Conservation (phyloP, 306 rosid genomes). For the Quercus glauca region DNA sequence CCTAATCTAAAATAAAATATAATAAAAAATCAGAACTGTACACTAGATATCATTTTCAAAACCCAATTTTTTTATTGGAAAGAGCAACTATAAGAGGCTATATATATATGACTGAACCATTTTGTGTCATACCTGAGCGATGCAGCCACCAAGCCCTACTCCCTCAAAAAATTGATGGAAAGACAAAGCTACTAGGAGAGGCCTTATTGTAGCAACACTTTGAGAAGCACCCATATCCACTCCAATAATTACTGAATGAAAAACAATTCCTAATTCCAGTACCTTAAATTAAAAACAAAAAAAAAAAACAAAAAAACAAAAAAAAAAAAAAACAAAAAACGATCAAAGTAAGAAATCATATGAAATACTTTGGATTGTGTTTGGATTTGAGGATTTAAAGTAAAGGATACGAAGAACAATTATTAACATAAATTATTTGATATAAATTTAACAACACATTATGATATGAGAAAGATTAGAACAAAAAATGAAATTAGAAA, state of each 20-base stretch:
- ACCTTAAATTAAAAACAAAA: conserved; percentile 24
- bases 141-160: conserved; percentile 64
- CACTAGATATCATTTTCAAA: too few relatives aligned
- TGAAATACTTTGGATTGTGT: too few relatives aligned
- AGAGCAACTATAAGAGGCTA: too few relatives aligned
- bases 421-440: too few relatives aligned
- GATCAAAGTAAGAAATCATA: background rate
- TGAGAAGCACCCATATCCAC: conserved; percentile 44
- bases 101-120: too few relatives aligned
- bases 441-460: too few relatives aligned
- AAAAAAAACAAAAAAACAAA: background rate
- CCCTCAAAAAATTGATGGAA: conserved; percentile 73
- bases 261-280: conserved; percentile 55
- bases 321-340: background rate
- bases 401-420: too few relatives aligned
- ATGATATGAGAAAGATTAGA: background rate
- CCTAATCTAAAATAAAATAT: too few relatives aligned
- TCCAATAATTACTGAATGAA: conserved; percentile 58
- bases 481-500: background rate
- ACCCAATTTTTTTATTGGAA: too few relatives aligned
- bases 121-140: conserved; percentile 38
- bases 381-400: too few relatives aligned
- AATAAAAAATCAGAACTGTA: too few relatives aligned
- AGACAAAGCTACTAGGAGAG: conserved; percentile 47
- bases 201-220: conserved; percentile 33